Evolutionary conservation across 805 yeast species (phyloP).

Genomic region (Candida hungchunana): DNA sequence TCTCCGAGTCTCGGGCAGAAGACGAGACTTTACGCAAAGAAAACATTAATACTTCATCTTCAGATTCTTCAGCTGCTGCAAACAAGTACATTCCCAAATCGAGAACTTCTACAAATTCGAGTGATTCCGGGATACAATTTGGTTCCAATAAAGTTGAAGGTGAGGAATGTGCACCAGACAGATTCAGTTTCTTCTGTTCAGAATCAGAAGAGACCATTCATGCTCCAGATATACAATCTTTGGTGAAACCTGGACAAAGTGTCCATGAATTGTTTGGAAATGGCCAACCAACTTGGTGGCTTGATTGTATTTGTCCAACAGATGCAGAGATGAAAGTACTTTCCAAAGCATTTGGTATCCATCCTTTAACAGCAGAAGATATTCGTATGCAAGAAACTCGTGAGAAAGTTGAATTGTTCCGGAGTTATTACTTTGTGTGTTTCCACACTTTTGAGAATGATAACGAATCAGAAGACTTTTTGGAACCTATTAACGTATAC

Average conservation of each 20-base stretch:
- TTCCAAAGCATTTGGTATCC: conserved; percentile 93
- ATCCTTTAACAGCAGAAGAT: conserved; percentile 97
- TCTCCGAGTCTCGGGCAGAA: conserved; percentile 54
- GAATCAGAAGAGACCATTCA: conserved; percentile 85
- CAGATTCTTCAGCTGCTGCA: conserved; percentile 48
- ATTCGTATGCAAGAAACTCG: conserved; percentile 94
- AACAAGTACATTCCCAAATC: conserved; percentile 55
- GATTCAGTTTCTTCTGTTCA: conserved; percentile 80
- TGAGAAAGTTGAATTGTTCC: conserved; percentile 92
- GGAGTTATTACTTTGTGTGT: conserved; percentile 88
- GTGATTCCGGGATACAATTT: conserved; percentile 33
- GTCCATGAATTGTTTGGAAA: conserved; percentile 66
- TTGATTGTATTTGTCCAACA: conserved; percentile 91
- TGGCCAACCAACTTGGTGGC: conserved; percentile 89
- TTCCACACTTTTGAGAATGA: conserved; percentile 95
- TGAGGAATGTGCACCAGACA: conserved; percentile 49
- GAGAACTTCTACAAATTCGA: conserved; percentile 10
- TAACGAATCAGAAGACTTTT: conserved; percentile 72
- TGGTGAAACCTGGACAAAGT: conserved; percentile 60
- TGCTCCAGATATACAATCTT: conserved; percentile 79
- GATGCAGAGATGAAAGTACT: conserved; percentile 91
- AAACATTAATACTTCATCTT: conserved; percentile 20
- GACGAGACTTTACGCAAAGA: conserved; percentile 30
- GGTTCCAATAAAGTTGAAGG: conserved; percentile 37
- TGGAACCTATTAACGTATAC: conserved; percentile 76